These are phyloP conservation scores for Podospora pseudocomata DNA, from an alignment of 495 filamentous ascomycete genomes.

Conservation along the genomic window DNA sequence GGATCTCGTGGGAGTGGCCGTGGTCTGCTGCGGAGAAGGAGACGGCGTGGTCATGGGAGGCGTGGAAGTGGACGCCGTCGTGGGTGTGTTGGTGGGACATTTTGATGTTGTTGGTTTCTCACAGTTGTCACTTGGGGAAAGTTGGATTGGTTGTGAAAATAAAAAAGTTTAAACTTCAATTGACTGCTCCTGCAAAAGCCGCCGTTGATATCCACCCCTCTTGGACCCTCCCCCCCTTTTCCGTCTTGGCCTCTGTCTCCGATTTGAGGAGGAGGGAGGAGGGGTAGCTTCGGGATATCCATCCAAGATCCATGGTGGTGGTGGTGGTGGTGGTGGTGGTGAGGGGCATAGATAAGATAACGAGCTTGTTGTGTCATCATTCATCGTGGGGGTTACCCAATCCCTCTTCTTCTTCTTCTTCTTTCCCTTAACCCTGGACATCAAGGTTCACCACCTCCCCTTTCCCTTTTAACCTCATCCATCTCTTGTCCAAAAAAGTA, in stretches of 20 bases:
- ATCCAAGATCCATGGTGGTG: background rate
- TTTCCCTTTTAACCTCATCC: background rate
- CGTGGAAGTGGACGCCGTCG: conserved; percentile 28
- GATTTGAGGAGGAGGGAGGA: background rate
- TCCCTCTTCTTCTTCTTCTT: background rate
- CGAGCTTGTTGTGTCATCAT: background rate
- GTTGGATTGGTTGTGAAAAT: background rate
- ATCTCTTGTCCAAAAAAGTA: background rate
- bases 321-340: background rate
- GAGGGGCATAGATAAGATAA: background rate
- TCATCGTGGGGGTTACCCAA: no score
- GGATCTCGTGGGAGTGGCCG: conserved; percentile 92
- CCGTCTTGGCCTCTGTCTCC: background rate
- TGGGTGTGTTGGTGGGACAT: conserved; percentile 24
- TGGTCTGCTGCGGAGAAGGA: conserved; percentile 68
- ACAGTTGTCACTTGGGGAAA: background rate
- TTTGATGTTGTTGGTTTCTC: background rate
- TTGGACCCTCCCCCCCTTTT: background rate
- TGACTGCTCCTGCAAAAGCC: background rate
- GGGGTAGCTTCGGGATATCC: background rate
- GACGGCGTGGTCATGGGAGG: conserved; percentile 49
- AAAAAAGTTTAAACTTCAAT: background rate
- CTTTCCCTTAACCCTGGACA: background rate
- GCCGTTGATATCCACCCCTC: background rate
- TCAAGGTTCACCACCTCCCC: background rate